A percentile compares a stretch with the other conserved stretches of the same genome.
These are phyloP conservation scores for Tolypocladium pustulatum DNA, from an alignment of 2,329 filamentous ascomycete genomes.

Conservation along the genomic window DNA sequence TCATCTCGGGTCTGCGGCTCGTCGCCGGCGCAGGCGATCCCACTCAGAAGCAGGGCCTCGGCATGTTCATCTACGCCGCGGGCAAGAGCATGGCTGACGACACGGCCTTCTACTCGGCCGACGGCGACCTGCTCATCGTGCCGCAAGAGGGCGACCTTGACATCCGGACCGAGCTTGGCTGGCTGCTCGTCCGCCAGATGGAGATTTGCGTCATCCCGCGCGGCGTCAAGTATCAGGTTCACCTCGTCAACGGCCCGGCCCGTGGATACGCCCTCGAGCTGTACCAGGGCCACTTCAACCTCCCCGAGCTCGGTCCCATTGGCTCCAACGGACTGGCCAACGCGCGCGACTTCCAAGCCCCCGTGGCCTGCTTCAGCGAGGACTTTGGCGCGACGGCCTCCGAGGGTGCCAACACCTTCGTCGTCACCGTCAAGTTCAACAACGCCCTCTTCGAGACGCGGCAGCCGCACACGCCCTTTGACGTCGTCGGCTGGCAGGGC, in stretches of 20 bases:
- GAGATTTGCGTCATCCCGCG: conserved; percentile 70
- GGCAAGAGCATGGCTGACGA: conserved; percentile 66
- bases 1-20: conserved; percentile 63
- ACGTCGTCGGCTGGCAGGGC: conserved; percentile 74
- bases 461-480: conserved; percentile 65
- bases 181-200: conserved; percentile 63
- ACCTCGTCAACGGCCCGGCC: conserved; percentile 48
- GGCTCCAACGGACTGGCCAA: conserved; percentile 68
- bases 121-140: conserved; percentile 70
- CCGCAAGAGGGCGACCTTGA: conserved; percentile 65
- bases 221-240: conserved; percentile 63
- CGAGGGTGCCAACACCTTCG: neutral
- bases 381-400: conserved; percentile 31
- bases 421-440: conserved; percentile 49
- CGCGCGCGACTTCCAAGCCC: conserved; percentile 63
- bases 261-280: conserved; percentile 68
- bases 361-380: conserved; percentile 60
- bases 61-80: conserved; percentile 71
- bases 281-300: conserved; percentile 60
- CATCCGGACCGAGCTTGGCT: conserved; percentile 68
- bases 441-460: conserved; percentile 52
- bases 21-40: conserved; percentile 72
- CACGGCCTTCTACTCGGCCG: conserved; percentile 73
- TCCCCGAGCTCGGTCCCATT: conserved; percentile 64
- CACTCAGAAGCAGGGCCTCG: conserved; percentile 66